These are phyloP conservation scores for Chalaropsis ovoidea DNA, from an alignment of 2,329 filamentous ascomycete species.

Conservation along the genomic window DNA sequence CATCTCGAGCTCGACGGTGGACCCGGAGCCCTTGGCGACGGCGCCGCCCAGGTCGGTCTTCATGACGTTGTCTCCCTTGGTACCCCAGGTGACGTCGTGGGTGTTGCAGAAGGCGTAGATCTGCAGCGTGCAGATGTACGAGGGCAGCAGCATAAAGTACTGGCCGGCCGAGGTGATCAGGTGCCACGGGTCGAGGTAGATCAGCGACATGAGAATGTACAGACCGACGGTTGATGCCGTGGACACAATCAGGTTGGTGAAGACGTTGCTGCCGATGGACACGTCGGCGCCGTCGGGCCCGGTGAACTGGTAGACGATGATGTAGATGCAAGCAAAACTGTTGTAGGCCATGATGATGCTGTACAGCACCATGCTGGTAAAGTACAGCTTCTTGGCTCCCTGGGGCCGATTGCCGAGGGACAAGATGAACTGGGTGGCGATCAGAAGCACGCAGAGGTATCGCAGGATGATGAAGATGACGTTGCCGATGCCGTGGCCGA, in stretches of 20 bases:
- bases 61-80: slow-evolving; percentile 93
- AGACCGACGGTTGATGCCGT: slow-evolving; percentile 81
- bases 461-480: slow-evolving; percentile 79
- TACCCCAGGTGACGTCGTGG: slow-evolving; percentile 97
- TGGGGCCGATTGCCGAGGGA: slow-evolving; percentile 94
- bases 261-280: slow-evolving; percentile 70
- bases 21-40: slow-evolving; percentile 54
- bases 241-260: slow-evolving; percentile 89
- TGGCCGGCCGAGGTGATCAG: slow-evolving; percentile 88
- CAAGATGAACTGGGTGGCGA: slow-evolving; percentile 90
- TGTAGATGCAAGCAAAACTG: slow-evolving; percentile 77
- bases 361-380: slow-evolving; percentile 82
- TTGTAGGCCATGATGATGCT: slow-evolving; percentile 93
- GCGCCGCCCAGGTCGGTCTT: slow-evolving; percentile 87
- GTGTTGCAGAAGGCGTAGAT: slow-evolving; percentile 99
- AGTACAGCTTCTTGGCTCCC: slow-evolving; percentile 82
- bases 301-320: slow-evolving; percentile 71
- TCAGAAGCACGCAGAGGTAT: slow-evolving; percentile 77
- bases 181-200: slow-evolving; percentile 98
- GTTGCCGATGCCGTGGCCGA: slow-evolving; percentile 73
- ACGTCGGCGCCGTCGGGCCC: slow-evolving; percentile 41
- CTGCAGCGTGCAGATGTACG: slow-evolving; percentile 93
- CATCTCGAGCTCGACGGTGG: slow-evolving; percentile 92
- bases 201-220: slow-evolving; percentile 91
- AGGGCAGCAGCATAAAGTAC: slow-evolving; percentile 86